Conservation (phyloP, 2,329 filamentous ascomycete genomes). For the Venturia aucupariae region DNA sequence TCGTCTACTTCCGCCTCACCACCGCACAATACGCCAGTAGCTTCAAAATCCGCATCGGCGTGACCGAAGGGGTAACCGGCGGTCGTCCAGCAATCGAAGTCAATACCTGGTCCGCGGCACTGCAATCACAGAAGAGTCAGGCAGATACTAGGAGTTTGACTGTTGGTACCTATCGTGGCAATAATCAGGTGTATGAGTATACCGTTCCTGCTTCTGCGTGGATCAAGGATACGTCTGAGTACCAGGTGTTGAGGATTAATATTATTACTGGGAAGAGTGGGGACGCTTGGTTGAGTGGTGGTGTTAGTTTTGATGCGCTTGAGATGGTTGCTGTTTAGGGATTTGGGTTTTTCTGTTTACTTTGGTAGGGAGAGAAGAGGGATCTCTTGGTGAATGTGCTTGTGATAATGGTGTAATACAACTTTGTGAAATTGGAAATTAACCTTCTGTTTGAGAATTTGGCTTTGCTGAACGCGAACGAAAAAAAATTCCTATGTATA, state of each 20-base stretch:
- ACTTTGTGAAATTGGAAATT: too few species aligned
- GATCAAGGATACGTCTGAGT: background rate
- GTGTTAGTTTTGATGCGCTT: background rate
- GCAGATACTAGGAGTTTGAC: background rate
- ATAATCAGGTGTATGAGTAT: background rate
- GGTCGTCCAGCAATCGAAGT: background rate
- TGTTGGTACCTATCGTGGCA: background rate
- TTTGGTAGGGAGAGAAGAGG: too few species aligned
- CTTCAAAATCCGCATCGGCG: background rate
- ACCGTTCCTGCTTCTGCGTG: background rate
- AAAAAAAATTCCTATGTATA: too few species aligned
- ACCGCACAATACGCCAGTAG: constrained; percentile 19
- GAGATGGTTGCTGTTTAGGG: background rate
- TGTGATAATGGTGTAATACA: too few species aligned
- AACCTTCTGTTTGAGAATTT: too few species aligned
- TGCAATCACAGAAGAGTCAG: background rate
- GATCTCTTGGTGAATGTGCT: too few species aligned
- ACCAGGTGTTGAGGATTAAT: background rate
- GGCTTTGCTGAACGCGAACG: too few species aligned
- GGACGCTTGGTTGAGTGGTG: background rate
- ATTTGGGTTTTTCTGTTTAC: too few species aligned
- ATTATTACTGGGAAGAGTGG: background rate
- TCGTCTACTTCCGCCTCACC: constrained; percentile 31
- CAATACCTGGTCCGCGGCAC: background rate
- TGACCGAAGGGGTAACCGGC: background rate